phyloP scores from a whole-genome alignment of 345 rosid genomes.

The Cochlearia excelsa region DNA sequence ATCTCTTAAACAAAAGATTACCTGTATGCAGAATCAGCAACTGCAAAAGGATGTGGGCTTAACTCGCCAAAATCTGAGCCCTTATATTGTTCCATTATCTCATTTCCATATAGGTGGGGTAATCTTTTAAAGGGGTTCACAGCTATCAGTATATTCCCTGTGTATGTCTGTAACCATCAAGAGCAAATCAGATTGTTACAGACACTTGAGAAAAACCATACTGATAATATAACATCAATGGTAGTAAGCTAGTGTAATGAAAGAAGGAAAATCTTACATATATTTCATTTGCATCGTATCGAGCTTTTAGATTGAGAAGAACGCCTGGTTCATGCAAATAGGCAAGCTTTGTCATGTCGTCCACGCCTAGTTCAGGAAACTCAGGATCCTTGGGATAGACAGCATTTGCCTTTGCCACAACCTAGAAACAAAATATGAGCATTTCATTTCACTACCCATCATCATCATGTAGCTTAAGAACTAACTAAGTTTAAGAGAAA shows the following conservation, averaged over 20 bases:
- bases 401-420: slow-evolving; percentile 55
- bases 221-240: not conserved
- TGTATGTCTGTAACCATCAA: slow-evolving; percentile 62
- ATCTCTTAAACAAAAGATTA: slow-evolving; percentile 29
- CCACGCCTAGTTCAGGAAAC: slow-evolving; percentile 82
- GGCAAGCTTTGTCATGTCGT: slow-evolving; percentile 95
- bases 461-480: slow-evolving; percentile 24
- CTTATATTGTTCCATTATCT: slow-evolving; percentile 81
- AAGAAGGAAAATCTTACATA: slow-evolving; percentile 60
- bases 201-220: not conserved
- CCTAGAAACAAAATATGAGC: slow-evolving; percentile 41
- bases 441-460: not conserved
- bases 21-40: slow-evolving; percentile 98
- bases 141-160: slow-evolving; percentile 93
- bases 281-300: slow-evolving; percentile 81
- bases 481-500: slow-evolving; percentile 13
- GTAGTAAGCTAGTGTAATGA: not conserved
- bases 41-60: slow-evolving; percentile 93
- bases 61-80: slow-evolving; percentile 81
- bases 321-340: slow-evolving; percentile 98
- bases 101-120: slow-evolving; percentile 77
- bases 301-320: slow-evolving; percentile 63
- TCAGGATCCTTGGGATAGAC: slow-evolving; percentile 82
- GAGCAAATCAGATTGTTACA: slow-evolving; percentile 14
- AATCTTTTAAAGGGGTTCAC: slow-evolving; percentile 86